Evolutionary conservation across 1,284 basidiomycete genomes (phyloP).

Genomic region (Cryptococcus neoformans): DNA sequence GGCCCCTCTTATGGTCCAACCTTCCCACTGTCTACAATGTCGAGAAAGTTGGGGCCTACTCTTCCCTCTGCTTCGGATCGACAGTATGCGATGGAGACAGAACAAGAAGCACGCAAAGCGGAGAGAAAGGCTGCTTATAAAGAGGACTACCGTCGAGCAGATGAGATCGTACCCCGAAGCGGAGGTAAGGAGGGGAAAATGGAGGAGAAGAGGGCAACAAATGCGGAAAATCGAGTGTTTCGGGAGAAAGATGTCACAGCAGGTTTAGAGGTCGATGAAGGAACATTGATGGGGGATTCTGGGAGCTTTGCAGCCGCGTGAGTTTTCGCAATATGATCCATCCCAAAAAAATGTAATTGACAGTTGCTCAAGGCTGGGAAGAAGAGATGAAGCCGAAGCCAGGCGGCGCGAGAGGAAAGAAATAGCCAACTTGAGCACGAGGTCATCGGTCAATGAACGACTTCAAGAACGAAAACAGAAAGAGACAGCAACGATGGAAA

Average conservation of each 20-base stretch:
- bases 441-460: constrained; percentile 39
- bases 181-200: constrained; percentile 45
- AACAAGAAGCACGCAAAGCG: constrained; percentile 17
- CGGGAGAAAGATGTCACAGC: constrained; percentile 42
- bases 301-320: constrained; percentile 45
- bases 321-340: constrained; percentile 10
- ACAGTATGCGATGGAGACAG: constrained; percentile 38
- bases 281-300: constrained; percentile 41
- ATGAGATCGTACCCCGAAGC: constrained; percentile 40
- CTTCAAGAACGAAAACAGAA: constrained; percentile 39
- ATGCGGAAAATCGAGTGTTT: constrained; percentile 41
- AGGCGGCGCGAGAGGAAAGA: constrained; percentile 37
- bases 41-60: constrained; percentile 16
- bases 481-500: constrained; percentile 47
- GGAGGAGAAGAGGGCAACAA: constrained; percentile 43
- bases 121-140: constrained; percentile 28
- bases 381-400: constrained; percentile 27
- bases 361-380: not conserved
- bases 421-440: constrained; percentile 25
- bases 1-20: constrained; percentile 12
- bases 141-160: constrained; percentile 27
- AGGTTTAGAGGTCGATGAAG: constrained; percentile 45
- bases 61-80: constrained; percentile 36
- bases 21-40: constrained; percentile 4
- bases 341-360: not conserved